Conservation (phyloP, 2,329 filamentous ascomycete species). For the Byssochlamys sp. region DNA sequence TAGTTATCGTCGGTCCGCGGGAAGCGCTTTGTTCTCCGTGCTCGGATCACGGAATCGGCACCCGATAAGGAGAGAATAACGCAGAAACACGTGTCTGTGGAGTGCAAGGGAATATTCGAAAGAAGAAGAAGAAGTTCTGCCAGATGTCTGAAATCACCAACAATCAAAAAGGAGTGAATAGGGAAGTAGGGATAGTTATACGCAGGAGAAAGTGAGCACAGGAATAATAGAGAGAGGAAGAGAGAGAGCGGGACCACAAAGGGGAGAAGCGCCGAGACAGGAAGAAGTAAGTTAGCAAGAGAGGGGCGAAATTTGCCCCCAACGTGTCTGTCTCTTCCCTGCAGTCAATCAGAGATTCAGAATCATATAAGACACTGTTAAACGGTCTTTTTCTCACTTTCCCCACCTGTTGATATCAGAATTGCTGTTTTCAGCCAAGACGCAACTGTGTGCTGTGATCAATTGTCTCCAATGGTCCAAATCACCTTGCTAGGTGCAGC, state of each 20-base stretch:
- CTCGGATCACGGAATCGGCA: neutral
- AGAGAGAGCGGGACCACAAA: slow-evolving; percentile 1
- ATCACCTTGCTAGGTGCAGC: slow-evolving; percentile 8
- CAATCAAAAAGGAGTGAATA: neutral
- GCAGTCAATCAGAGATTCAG: no score
- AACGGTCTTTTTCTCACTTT: neutral
- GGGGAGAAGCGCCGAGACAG: slow-evolving; percentile 1
- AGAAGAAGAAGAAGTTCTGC: no score
- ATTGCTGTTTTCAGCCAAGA: neutral
- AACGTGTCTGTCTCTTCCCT: no score
- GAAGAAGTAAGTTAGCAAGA: neutral
- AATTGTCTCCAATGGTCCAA: neutral
- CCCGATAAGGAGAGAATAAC: neutral
- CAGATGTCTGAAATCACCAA: neutral
- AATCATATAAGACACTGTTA: no score
- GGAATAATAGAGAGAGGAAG: neutral
- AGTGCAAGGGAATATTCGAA: neutral
- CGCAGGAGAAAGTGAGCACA: slow-evolving; percentile 3
- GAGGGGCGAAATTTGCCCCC: slow-evolving; percentile 5
- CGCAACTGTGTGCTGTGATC: neutral
- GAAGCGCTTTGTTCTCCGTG: neutral
- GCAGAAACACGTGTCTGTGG: neutral
- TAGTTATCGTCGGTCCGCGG: neutral
- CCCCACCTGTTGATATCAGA: neutral
- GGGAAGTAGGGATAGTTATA: slow-evolving; percentile 3